phyloP scores from a whole-genome alignment of 2,329 filamentous ascomycete species.

The Aspergillus hortae region DNA sequence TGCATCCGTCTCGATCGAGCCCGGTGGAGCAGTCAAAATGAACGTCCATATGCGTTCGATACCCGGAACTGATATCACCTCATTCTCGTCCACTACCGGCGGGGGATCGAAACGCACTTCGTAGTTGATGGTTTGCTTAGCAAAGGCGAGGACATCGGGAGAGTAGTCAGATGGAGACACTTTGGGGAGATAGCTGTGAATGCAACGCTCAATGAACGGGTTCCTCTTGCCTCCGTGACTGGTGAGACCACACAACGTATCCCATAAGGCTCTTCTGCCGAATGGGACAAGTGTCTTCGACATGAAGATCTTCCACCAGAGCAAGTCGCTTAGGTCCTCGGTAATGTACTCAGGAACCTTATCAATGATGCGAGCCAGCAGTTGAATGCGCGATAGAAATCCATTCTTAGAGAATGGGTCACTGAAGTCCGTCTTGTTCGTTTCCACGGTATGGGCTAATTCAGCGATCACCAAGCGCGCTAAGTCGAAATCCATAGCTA shows the following conservation, averaged over 20 bases:
- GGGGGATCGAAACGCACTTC: conserved; percentile 57
- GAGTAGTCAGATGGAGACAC: conserved; percentile 36
- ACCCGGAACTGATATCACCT: conserved; percentile 45
- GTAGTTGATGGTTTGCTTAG: conserved; percentile 40
- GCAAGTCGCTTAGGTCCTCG: conserved; percentile 55
- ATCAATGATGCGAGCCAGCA: conserved; percentile 57
- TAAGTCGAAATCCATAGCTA: conserved; percentile 61
- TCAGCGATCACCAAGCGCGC: conserved; percentile 62
- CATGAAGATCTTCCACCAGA: conserved; percentile 75
- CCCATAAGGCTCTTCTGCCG: conserved; percentile 67
- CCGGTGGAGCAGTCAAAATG: conserved; percentile 64
- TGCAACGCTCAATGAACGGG: conserved; percentile 42
- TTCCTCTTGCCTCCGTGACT: conserved; percentile 28
- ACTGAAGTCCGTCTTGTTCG: conserved; percentile 41
- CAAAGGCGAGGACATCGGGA: conserved; percentile 39
- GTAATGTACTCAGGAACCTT: conserved; percentile 62
- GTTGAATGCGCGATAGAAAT: conserved; percentile 55
- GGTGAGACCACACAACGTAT: conserved; percentile 53
- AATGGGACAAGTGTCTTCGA: conserved; percentile 55
- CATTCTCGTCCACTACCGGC: conserved; percentile 38
- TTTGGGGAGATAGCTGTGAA: conserved; percentile 39
- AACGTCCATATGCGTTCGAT: conserved; percentile 79
- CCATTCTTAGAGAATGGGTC: conserved; percentile 37
- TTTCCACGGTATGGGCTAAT: conserved; percentile 54
- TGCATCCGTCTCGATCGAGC: conserved; percentile 64